A percentile compares a stretch with the other conserved stretches of the same genome.
Conservation (phyloP, 1,284 basidiomycete genomes). For the Ustilago xerochloae region DNA sequence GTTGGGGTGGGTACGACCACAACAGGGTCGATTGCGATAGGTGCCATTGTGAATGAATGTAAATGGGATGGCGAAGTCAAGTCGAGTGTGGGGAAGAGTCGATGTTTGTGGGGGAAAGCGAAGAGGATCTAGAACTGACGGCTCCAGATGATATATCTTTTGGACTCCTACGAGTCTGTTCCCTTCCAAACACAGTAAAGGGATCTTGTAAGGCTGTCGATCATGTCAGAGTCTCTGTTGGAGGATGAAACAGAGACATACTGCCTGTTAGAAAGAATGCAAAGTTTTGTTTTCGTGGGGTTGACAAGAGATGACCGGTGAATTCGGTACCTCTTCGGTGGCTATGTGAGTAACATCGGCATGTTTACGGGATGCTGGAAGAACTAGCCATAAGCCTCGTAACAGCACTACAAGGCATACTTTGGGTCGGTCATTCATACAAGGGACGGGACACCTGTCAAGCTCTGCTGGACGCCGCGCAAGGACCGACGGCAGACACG, state of each 20-base stretch:
- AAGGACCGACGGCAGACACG: constrained; percentile 22
- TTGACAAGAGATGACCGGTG: constrained; percentile 12
- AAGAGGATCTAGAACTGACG: background rate
- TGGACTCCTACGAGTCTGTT: background rate
- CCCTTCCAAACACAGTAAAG: background rate
- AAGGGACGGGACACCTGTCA: constrained; percentile 2
- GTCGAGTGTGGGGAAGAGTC: background rate
- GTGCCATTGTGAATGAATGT: constrained; percentile 23
- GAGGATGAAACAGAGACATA: background rate
- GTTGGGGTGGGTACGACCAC: constrained; percentile 6
- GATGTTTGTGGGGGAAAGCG: background rate
- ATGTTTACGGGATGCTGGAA: constrained; percentile 13
- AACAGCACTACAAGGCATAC: background rate
- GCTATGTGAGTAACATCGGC: constrained; percentile 11
- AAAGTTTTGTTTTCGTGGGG: constrained; percentile 8
- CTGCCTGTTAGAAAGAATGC: background rate
- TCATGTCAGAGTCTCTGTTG: background rate
- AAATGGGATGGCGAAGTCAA: background rate
- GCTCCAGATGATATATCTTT: constrained; percentile 16
- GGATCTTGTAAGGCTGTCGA: background rate
- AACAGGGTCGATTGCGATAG: constrained; percentile 31
- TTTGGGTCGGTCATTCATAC: constrained; percentile 1
- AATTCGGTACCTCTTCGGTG: constrained; percentile 31
- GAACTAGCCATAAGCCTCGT: background rate
- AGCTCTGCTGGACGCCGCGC: constrained; percentile 11